Conservation (phyloP, 148 eudicot genomes). For the Chenopodium berlandieri region DNA sequence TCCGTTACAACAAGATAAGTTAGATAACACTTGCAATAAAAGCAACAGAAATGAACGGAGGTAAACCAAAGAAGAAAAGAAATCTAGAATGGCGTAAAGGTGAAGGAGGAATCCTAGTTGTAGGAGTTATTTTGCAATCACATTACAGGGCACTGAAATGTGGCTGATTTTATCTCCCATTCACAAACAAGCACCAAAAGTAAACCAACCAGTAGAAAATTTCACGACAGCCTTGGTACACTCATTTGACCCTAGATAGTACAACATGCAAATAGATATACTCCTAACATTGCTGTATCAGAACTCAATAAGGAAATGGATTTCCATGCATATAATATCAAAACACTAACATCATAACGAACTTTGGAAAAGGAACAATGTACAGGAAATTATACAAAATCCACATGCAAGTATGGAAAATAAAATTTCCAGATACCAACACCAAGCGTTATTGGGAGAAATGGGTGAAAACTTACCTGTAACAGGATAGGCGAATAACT, state of each 20-base stretch:
- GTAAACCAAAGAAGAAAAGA: background rate
- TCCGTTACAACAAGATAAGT: background rate
- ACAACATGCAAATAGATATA: background rate
- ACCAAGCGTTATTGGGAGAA: background rate
- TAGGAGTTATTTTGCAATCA: background rate
- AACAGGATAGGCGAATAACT: conserved; percentile 83
- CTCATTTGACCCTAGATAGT: background rate
- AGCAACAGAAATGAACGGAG: background rate
- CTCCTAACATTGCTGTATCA: background rate
- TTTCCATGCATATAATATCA: background rate
- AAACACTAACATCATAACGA: background rate
- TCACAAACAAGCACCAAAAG: background rate
- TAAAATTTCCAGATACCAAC: background rate
- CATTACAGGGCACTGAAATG: background rate
- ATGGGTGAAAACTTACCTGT: conserved; percentile 52
- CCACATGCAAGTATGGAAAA: conserved; percentile 7
- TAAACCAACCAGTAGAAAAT: background rate
- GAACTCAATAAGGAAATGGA: background rate
- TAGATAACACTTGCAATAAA: background rate
- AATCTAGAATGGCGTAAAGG: background rate
- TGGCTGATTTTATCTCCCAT: background rate
- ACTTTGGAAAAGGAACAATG: background rate
- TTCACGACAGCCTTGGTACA: background rate
- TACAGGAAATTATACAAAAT: background rate
- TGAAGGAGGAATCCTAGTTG: background rate